A percentile compares a stretch with the other conserved stretches of the same genome.
These are phyloP conservation scores for Plectranthus barbatus DNA, from an alignment of 257 asterid genomes.

Conservation along the genomic window DNA sequence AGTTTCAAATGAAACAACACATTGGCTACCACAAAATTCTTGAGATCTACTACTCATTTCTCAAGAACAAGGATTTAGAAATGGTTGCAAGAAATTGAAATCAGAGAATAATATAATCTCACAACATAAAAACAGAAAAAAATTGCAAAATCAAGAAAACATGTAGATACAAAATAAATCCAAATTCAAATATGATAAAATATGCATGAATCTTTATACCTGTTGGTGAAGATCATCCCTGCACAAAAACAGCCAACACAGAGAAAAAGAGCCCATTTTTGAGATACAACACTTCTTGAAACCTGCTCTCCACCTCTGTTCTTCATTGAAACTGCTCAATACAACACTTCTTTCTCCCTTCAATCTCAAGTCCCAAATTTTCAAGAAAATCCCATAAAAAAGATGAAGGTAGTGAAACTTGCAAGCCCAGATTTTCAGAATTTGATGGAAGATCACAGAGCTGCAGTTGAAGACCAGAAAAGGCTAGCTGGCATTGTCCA, in stretches of 20 bases:
- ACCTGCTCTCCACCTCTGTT: conserved; percentile 56
- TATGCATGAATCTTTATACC: conserved; percentile 30
- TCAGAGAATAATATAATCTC: background rate
- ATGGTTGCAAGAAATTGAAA: too few species aligned
- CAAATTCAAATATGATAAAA: background rate
- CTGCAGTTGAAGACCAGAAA: conserved; percentile 12
- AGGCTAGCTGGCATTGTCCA: conserved; percentile 23
- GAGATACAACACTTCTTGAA: conserved; percentile 46
- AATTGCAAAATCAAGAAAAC: too few species aligned
- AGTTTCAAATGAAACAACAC: too few species aligned
- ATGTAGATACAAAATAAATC: background rate
- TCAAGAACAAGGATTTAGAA: too few species aligned
- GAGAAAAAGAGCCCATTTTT: conserved; percentile 68
- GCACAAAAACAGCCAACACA: conserved; percentile 67
- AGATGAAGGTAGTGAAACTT: background rate
- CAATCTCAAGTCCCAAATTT: background rate
- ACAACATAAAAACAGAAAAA: background rate
- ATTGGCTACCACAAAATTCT: too few species aligned
- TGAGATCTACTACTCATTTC: too few species aligned
- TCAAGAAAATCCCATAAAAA: conserved; percentile 32
- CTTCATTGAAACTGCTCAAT: conserved; percentile 55
- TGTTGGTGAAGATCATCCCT: conserved; percentile 74
- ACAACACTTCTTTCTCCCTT: background rate
- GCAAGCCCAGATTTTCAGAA: conserved; percentile 16
- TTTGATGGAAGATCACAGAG: conserved; percentile 13